Evolutionary conservation across 257 asterid species (phyloP).

Genomic region (Solanum boliviense): DNA sequence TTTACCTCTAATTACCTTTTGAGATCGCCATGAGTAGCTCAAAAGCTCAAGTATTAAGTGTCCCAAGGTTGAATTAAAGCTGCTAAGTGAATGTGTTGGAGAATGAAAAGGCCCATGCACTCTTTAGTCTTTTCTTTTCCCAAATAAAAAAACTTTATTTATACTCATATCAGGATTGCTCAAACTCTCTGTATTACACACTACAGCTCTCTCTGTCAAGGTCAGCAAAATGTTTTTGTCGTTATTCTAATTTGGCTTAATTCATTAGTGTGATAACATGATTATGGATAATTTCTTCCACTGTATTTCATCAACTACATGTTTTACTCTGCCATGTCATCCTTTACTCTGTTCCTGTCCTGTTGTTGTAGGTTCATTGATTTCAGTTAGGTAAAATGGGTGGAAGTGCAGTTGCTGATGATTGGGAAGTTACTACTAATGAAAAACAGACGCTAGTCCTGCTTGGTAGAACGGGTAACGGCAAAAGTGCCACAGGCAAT

Average conservation of each 20-base stretch:
- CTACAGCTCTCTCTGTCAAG: neutral
- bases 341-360: neutral
- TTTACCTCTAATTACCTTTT: neutral
- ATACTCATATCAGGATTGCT: neutral
- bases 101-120: neutral
- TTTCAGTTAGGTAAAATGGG: slow-evolving; percentile 31
- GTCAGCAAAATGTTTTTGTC: neutral
- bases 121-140: neutral
- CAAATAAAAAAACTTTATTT: neutral
- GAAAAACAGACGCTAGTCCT: slow-evolving; percentile 50
- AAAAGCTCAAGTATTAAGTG: neutral
- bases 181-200: neutral
- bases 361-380: neutral
- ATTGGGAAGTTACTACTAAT: slow-evolving; percentile 50
- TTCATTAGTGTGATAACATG: neutral
- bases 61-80: neutral
- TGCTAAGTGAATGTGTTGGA: neutral
- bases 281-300: neutral
- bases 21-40: neutral
- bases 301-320: neutral
- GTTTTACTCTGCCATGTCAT: neutral
- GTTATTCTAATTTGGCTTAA: neutral
- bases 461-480: slow-evolving; percentile 75
- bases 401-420: slow-evolving; percentile 49
- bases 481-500: slow-evolving; percentile 82